Conservation (phyloP, 306 rosid genomes). For the Vigna mungo region DNA sequence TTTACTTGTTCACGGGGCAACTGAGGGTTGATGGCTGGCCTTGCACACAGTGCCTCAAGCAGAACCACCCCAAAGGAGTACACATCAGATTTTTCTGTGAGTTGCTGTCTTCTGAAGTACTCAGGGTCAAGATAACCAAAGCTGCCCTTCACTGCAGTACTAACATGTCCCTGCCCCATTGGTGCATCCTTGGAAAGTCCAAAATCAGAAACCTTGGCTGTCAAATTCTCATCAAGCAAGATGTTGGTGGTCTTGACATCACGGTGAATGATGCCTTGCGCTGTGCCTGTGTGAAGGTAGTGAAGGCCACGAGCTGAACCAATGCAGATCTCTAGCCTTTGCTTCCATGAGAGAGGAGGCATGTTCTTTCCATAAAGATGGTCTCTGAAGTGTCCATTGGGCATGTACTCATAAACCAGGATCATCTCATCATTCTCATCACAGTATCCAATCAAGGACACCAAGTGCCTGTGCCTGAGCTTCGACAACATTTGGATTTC, state of each 20-base stretch:
- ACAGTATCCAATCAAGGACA: conserved; percentile 68
- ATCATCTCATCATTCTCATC: conserved; percentile 69
- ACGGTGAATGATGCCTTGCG: conserved; percentile 71
- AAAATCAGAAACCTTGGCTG: conserved; percentile 70
- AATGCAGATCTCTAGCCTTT: conserved; percentile 62
- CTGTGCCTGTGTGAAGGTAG: conserved; percentile 72
- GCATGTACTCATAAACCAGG: conserved; percentile 68
- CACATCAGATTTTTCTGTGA: conserved; percentile 70
- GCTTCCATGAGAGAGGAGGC: conserved; percentile 62
- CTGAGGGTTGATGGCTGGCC: conserved; percentile 65
- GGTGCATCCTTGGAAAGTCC: conserved; percentile 73
- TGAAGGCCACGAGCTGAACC: conserved; percentile 70
- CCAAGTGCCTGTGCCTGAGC: conserved; percentile 68
- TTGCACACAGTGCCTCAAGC: conserved; percentile 63
- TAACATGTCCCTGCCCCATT: conserved; percentile 66
- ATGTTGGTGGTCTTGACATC: conserved; percentile 71
- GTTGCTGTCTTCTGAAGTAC: conserved; percentile 69
- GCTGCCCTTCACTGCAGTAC: conserved; percentile 74
- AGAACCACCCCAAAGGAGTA: conserved; percentile 72
- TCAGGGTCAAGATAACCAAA: conserved; percentile 76
- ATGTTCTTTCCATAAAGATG: conserved; percentile 70
- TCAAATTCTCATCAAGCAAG: conserved; percentile 61
- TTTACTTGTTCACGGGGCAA: conserved; percentile 69
- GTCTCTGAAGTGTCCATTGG: conserved; percentile 64
- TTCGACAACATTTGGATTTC: conserved; percentile 72